Evolutionary conservation across 257 asterid genomes (phyloP), one percentile per base, ranked within the genome.

Genomic region (Ilex aquifolium): DNA sequence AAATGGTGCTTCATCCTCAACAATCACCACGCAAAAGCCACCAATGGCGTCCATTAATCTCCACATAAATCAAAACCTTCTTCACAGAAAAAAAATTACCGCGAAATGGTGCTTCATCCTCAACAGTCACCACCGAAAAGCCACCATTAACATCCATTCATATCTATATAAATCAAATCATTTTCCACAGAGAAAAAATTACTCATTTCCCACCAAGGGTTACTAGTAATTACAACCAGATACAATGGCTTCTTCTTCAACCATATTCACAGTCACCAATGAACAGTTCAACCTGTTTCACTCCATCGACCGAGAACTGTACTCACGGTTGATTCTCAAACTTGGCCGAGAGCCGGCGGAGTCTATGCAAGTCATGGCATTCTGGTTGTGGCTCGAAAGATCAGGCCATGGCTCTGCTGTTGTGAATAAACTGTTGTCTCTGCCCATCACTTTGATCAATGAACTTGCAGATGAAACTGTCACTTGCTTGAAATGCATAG

Each of bases 381-480:
- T 90, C 50, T 78, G 73, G 65, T 67, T 84, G 31, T 90, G 90
- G 87, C 78, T 90, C 0, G 96, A 87, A 59, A 60, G 56, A 32
- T 77, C 69, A 7, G 60, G 63, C 53, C 59, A 50, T 0, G 73
- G 73, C 61, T 13, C 32, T 55, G 39, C 32, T n/a, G 10, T 83
- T 14, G 62, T 90, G 6, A 60, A 30, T 40, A 60, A 56, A 10
- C 17, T 87, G 65, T 44, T 74, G 32, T 32, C 76, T 4, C 59
- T 85, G 32, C 82, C 95, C 0, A 52, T 27, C 0, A 4, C 15
- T 0, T 10, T 82, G 55, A 13, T 90, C 29, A 71, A 71, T 4
- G 68, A 66, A 10, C 31, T 74, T 3, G 81, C 71, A 2, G 79
- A 83, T 2, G 97, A 90, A 50, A 60, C 86, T 0, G 60, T 44